Conservation (phyloP, 1,284 basidiomycete species). For the Cryptococcus wingfieldii region DNA sequence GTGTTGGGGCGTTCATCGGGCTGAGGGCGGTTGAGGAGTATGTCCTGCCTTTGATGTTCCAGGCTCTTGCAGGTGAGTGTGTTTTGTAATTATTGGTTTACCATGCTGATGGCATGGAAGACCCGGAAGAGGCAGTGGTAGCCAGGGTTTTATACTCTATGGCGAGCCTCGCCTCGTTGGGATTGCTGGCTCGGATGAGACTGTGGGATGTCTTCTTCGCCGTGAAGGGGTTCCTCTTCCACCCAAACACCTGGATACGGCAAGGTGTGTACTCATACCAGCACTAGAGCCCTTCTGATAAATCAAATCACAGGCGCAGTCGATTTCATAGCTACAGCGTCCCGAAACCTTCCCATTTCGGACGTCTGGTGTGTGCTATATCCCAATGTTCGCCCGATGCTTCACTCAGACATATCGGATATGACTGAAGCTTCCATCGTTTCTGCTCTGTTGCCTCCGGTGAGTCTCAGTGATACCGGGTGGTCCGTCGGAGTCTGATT, state of each 20-base stretch:
- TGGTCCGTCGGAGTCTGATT: constrained; percentile 1
- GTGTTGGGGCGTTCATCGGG: constrained; percentile 87
- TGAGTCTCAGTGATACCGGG: constrained; percentile 49
- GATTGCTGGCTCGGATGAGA: constrained; percentile 83
- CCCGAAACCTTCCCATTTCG: constrained; percentile 69
- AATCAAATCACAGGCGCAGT: constrained; percentile 60
- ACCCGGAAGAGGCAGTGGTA: constrained; percentile 90
- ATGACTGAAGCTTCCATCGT: constrained; percentile 73
- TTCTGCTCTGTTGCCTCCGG: constrained; percentile 68
- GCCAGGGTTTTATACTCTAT: constrained; percentile 79
- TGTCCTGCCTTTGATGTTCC: constrained; percentile 89
- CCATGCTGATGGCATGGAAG: constrained; percentile 50
- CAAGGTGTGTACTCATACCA: constrained; percentile 60
- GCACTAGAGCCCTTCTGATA: neutral
- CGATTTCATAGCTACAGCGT: constrained; percentile 79
- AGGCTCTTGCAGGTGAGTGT: constrained; percentile 74
- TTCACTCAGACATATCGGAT: constrained; percentile 76
- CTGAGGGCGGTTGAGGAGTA: constrained; percentile 67
- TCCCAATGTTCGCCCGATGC: constrained; percentile 76
- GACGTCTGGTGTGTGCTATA: constrained; percentile 97
- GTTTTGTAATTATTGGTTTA: neutral
- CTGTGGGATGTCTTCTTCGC: constrained; percentile 90
- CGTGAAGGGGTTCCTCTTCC: constrained; percentile 82
- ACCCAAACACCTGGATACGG: constrained; percentile 94
- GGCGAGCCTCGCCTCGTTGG: constrained; percentile 77